Evolutionary conservation across 345 rosid genomes (phyloP), one percentile per base, ranked within the genome.

Genomic region (Citropsis articulata): DNA sequence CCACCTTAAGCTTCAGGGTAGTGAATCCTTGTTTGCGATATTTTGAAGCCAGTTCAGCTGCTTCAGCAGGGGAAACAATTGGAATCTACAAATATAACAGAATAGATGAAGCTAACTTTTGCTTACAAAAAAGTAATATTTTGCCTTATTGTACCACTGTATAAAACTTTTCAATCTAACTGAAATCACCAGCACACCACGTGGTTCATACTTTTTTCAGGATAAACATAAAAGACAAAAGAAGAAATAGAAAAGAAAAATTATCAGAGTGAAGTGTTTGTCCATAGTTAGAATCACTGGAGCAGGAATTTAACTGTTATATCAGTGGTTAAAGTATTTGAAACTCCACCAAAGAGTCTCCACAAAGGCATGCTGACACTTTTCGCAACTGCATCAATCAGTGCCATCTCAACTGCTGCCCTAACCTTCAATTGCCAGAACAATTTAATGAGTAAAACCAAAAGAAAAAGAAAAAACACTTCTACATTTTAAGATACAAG

Each of bases 1-100:
- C 98, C 70, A 95, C 97, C 86, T 93, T 95, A 55, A 95, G 93
- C 91, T 95, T 95, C 88, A 95, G 85, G 68, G 91, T 93, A 74
- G 88, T 78, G 84, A 95, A 93, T 67, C 98, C 98, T 82, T 84
- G 90, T 80, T 84, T 82, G 64, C 79, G 75, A 83, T 93, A 95
- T 76, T 91, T 91, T 35, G 80, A 80, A 78, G 97, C 99, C 85
- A 95, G 87, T 66, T 77, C 84, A 24, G 93, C 89, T 57, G 97
- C 99, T 84, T 95, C 97, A 2, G 78, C 72, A 7, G 95, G 92
- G 76, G 90, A 85, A 76, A 92, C 92, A 85, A 95, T 95, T n/a
- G 99, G 98, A 86, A 95, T 93, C 98, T 95, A 90, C 88, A 60
- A 27, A 76, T 25, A 64, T 10, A 65, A 33, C 9, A 33, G 73